phyloP scores from a whole-genome alignment of 1,284 basidiomycete genomes.

The Ceratorhiza oryzae-sativae region DNA sequence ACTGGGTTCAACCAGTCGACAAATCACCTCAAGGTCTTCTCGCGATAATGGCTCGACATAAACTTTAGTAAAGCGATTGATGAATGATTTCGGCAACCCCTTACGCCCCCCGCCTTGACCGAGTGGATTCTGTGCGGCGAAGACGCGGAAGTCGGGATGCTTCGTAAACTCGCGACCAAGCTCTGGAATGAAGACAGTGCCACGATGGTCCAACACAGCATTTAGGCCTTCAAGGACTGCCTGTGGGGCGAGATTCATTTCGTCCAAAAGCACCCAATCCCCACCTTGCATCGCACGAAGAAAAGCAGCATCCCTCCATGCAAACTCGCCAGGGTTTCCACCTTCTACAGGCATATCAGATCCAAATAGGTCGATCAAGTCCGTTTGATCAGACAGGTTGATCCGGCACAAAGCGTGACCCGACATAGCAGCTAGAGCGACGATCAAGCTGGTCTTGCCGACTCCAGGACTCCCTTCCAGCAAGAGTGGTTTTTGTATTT shows the following conservation, averaged over 20 bases:
- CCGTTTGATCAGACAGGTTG: constrained; percentile 98
- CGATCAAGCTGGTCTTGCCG: constrained; percentile 96
- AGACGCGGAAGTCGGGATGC: constrained; percentile 93
- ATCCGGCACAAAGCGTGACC: constrained; percentile 91
- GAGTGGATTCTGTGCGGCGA: constrained; percentile 97
- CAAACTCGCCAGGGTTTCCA: constrained; percentile 90
- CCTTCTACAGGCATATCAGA: constrained; percentile 96
- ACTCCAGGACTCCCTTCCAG: constrained; percentile 98
- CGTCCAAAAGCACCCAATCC: constrained; percentile 96
- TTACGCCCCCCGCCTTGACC: constrained; percentile 98
- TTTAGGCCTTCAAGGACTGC: constrained; percentile 97
- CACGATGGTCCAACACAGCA: constrained; percentile 95
- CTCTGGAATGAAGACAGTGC: constrained; percentile 94
- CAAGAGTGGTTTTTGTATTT: constrained; percentile 90
- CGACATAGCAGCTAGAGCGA: constrained; percentile 83
- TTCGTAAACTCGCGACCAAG: constrained; percentile 87
- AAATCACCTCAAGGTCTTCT: constrained; percentile 83
- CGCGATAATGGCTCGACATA: constrained; percentile 88
- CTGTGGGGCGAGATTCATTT: constrained; percentile 98
- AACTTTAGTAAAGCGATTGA: constrained; percentile 98
- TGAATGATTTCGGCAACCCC: constrained; percentile 95
- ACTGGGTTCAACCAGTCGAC: constrained; percentile 74
- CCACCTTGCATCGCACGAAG: constrained; percentile 91
- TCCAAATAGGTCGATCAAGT: constrained; percentile 95
- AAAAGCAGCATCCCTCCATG: constrained; percentile 98